Evolutionary conservation across 169 alveolate species (phyloP), one percentile per base, ranked within the genome.

Genomic region (Plasmodium gallinaceum): DNA sequence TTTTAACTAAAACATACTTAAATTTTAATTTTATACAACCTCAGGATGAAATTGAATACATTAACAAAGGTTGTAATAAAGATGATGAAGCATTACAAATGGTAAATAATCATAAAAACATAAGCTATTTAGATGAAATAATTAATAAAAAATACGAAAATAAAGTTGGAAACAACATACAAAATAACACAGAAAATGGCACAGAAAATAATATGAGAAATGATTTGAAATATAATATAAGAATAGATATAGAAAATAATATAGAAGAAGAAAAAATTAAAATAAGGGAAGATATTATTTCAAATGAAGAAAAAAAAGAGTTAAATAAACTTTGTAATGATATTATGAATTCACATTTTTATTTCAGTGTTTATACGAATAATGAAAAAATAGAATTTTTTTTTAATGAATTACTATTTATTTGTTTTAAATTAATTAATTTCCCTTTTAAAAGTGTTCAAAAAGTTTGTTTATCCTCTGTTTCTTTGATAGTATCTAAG

Each of bases 381-480:
- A 39, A 51, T 65, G 90, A 78, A 65, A 62, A 5, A 48, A 7
- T 65, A 14, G 90, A 78, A 78, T 2, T 20, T 32, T 22, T 78
- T 20, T 65, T 78, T 78, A 78, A 65, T 70, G 78, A 78, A 14
- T 48, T 78, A 12, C 72, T 78, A 39, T 78, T 78, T 52, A 78
- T 78, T 22, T 78, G 78, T 45, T 65, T 78, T 57, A 78, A 78
- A 65, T 65, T 78, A 46, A 78, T 78, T 20, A 78, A 70, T 45
- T 78, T 16, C 65, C 90, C 90, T 26, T 65, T 26, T 6, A 58
- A 78, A 65, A 58, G 45, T 58, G 46, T 78, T 8, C 90, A 65
- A 58, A 39, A 39, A 16, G n/a, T n/a, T 22, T 78, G 64, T 58
- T 7, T 78, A 22, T 10, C 24, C 46, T 42, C 32, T 7, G 18